Evolutionary conservation across 164 flowering plant genomes (phyloP).

Genomic region (Liriodendron chinense): DNA sequence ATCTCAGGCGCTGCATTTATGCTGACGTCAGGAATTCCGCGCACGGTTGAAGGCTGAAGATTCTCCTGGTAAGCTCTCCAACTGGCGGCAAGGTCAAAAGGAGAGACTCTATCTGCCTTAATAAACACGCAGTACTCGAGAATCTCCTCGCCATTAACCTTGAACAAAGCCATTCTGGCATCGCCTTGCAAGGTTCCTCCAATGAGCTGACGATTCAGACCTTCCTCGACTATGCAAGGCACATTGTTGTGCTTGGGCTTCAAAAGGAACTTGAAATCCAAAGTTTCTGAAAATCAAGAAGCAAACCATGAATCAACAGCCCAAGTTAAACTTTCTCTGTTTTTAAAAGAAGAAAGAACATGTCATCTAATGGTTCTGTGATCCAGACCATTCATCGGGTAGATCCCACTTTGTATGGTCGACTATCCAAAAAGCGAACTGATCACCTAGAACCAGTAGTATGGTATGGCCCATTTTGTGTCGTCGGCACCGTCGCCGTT

Average conservation of each 20-base stretch:
- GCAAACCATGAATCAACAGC: not conserved
- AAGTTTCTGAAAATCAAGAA: constrained; percentile 46
- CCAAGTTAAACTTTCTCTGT: not conserved
- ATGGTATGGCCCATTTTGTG: too few species aligned
- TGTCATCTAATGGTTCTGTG: not conserved
- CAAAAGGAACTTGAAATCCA: constrained; percentile 94
- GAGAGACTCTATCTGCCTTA: constrained; percentile 85
- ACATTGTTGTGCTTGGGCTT: constrained; percentile 60
- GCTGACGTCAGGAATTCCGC: constrained; percentile 93
- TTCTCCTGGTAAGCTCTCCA: constrained; percentile 95
- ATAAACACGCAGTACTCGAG: constrained; percentile 75
- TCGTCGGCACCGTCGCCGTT: too few species aligned
- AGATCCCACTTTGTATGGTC: too few species aligned
- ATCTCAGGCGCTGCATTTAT: constrained; percentile 56
- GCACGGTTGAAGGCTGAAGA: constrained; percentile 85
- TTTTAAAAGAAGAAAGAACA: not conserved
- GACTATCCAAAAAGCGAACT: too few species aligned
- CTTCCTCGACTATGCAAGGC: constrained; percentile 83
- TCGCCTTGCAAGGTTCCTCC: constrained; percentile 82
- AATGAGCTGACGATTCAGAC: constrained; percentile 60
- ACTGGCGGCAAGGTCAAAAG: constrained; percentile 97
- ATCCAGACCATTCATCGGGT: not conserved
- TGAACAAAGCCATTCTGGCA: constrained; percentile 66
- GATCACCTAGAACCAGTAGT: too few species aligned
- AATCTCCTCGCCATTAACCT: constrained; percentile 46